These are phyloP conservation scores for Podospora didyma DNA, from an alignment of 495 filamentous ascomycete genomes.

Conservation along the genomic window DNA sequence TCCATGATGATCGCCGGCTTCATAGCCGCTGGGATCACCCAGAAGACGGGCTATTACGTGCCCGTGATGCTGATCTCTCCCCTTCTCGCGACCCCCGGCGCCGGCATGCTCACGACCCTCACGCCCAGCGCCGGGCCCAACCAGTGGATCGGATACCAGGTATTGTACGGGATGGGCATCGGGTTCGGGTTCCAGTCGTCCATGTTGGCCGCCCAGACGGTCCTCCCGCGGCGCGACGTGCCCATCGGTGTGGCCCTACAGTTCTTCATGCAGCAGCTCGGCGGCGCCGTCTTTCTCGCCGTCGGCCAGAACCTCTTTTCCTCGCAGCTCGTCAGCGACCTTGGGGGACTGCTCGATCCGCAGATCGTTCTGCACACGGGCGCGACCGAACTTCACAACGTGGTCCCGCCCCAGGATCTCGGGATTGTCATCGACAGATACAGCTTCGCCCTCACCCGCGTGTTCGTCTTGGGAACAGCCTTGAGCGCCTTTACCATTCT, in stretches of 20 bases:
- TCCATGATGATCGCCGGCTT: constrained; percentile 48
- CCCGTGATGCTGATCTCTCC: constrained; percentile 34
- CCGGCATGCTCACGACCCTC: constrained; percentile 43
- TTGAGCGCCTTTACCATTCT: constrained; percentile 23
- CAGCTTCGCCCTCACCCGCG: constrained; percentile 33
- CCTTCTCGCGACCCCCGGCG: constrained; percentile 38
- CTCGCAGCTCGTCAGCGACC: constrained; percentile 40
- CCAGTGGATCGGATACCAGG: constrained; percentile 45
- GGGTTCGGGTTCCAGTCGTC: constrained; percentile 31
- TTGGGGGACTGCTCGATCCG: constrained; percentile 19
- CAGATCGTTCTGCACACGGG: constrained; percentile 31
- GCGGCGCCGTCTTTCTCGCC: constrained; percentile 59
- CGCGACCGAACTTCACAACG: constrained; percentile 25
- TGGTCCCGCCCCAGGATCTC: constrained; percentile 33
- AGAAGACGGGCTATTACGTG: constrained; percentile 39
- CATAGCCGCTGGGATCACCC: constrained; percentile 21
- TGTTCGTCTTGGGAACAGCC: constrained; percentile 17
- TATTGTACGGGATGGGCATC: constrained; percentile 34
- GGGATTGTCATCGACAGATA: constrained; percentile 24
- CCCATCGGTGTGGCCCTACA: constrained; percentile 56
- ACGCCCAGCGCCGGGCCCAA: constrained; percentile 23
- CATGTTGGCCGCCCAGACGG: constrained; percentile 46
- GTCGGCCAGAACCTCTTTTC: constrained; percentile 59
- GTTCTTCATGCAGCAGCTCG: constrained; percentile 58
- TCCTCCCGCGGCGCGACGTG: constrained; percentile 46